Conservation (phyloP, 163 green algal species). For the Chlorella variabilis region DNA sequence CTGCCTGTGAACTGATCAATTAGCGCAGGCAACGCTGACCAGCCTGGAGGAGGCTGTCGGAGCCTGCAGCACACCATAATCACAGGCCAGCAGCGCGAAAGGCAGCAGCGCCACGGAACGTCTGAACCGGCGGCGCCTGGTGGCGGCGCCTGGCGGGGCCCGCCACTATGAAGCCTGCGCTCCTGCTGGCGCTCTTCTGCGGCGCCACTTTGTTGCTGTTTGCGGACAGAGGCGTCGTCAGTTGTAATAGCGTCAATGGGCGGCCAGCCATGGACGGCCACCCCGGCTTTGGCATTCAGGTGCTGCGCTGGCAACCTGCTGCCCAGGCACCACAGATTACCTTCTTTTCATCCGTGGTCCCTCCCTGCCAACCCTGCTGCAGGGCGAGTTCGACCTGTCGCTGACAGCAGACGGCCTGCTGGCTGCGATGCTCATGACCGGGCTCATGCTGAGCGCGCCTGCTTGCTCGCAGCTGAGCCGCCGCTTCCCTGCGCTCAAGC, state of each 20-base stretch:
- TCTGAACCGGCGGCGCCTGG: no score
- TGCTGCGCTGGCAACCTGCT: not conserved
- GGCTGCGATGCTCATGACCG: constrained; percentile 7
- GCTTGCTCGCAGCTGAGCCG: not conserved
- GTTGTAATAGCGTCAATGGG: constrained; percentile 23
- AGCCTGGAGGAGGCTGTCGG: no score
- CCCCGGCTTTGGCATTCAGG: constrained; percentile 38
- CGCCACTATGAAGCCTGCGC: not conserved
- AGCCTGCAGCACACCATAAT: no score
- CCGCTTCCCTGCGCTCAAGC: not conserved
- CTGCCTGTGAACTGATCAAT: no score
- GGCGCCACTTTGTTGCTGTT: constrained; percentile 30
- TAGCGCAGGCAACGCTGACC: no score
- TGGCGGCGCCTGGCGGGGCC: no score
- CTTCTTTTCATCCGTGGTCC: not conserved
- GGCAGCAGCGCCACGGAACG: no score
- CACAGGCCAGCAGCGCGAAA: no score
- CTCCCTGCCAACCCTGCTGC: not conserved
- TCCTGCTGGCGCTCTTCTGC: constrained; percentile 19
- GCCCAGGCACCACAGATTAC: not conserved
- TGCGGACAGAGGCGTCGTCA: constrained; percentile 16
- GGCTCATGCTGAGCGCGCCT: not conserved
- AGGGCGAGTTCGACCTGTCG: constrained; percentile 42
- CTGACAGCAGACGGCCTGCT: constrained; percentile 28
- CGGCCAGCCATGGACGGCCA: not conserved